Conservation (phyloP, 192 early-diverging fungal species). For the Chytriomyces hyalinus region DNA sequence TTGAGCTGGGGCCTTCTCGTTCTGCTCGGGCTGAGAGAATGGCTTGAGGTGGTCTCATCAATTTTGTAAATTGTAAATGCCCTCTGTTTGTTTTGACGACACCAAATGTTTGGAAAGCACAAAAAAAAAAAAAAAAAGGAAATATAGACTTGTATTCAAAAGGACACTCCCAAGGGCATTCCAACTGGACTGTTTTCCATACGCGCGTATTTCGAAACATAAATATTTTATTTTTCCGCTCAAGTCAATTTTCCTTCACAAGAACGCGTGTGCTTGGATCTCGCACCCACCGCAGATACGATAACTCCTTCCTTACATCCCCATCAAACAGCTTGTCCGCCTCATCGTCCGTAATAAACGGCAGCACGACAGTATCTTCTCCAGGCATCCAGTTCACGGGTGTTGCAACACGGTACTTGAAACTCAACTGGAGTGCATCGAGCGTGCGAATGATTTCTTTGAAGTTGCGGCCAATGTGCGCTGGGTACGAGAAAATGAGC, state of each 20-base stretch:
- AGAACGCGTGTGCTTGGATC: background rate
- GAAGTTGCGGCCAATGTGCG: constrained; percentile 93
- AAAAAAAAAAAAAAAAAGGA: no score
- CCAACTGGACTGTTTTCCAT: no score
- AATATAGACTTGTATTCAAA: no score
- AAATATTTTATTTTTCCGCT: no score
- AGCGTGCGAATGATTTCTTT: constrained; percentile 91
- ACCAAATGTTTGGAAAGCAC: no score
- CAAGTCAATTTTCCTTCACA: background rate
- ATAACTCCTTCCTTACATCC: background rate
- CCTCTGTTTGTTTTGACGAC: no score
- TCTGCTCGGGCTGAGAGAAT: background rate
- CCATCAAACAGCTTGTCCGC: constrained; percentile 50
- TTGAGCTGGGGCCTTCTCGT: background rate
- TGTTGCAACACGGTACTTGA: constrained; percentile 86
- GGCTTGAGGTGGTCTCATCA: background rate
- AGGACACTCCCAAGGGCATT: no score
- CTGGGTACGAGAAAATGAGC: constrained; percentile 88
- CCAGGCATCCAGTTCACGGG: constrained; percentile 91
- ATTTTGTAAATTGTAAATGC: no score
- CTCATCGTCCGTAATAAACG: constrained; percentile 78
- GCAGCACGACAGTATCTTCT: constrained; percentile 83
- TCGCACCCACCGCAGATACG: background rate
- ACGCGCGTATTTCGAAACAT: no score
- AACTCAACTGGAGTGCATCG: constrained; percentile 91